A percentile compares a stretch with the other conserved stretches of the same genome.
Evolutionary conservation across 331 rosid species (phyloP).

Genomic region (Erythrophleum ivorense): DNA sequence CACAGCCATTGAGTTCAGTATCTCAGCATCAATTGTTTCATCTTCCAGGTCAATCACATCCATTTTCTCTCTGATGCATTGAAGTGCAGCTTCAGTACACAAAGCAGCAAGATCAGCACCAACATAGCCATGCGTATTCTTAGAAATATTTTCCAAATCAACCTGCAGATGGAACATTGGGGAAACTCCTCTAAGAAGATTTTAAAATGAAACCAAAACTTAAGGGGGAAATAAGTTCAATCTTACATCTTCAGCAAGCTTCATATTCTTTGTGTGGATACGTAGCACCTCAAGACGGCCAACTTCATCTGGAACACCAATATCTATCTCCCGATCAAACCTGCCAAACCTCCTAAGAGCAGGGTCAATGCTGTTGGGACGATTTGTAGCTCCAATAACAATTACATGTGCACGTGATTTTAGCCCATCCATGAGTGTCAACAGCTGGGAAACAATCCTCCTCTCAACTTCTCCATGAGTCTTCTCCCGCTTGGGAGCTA

Average conservation of each 20-base stretch:
- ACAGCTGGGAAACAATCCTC: slow-evolving; percentile 79
- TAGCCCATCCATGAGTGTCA: slow-evolving; percentile 84
- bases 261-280: slow-evolving; percentile 83
- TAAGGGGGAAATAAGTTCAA: background rate
- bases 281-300: slow-evolving; percentile 86
- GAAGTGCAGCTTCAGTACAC: slow-evolving; percentile 88
- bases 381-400: slow-evolving; percentile 84
- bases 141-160: slow-evolving; percentile 71
- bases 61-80: slow-evolving; percentile 85
- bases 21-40: slow-evolving; percentile 81
- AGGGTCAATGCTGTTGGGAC: slow-evolving; percentile 81
- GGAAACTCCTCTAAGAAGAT: background rate
- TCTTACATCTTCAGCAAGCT: slow-evolving; percentile 78
- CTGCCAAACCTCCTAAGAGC: slow-evolving; percentile 86
- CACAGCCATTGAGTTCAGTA: slow-evolving; percentile 87
- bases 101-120: slow-evolving; percentile 86
- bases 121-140: slow-evolving; percentile 80
- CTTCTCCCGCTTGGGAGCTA: slow-evolving; percentile 84
- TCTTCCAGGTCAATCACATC: slow-evolving; percentile 85
- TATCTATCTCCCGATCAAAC: slow-evolving; percentile 81
- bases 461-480: slow-evolving; percentile 89
- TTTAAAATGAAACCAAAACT: background rate
- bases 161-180: slow-evolving; percentile 49
- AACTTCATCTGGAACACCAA: slow-evolving; percentile 79
- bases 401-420: slow-evolving; percentile 82